phyloP scores from a whole-genome alignment of 2,329 filamentous ascomycete genomes.

The Sporothrix schenckii region DNA sequence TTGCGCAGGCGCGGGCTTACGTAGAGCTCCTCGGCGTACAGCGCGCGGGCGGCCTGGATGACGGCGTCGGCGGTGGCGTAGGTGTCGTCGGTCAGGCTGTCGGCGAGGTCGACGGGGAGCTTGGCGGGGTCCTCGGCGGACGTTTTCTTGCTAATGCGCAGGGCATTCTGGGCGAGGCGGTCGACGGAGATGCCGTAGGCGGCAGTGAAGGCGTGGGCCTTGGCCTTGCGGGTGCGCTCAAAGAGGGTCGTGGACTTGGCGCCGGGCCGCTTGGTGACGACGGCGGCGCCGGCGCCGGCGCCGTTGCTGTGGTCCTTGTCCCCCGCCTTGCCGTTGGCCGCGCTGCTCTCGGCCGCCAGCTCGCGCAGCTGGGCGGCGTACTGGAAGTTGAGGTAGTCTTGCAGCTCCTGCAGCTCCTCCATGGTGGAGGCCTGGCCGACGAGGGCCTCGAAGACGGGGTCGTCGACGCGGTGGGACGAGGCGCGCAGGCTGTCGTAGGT shows the following conservation, averaged over 20 bases:
- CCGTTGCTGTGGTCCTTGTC: constrained; percentile 48
- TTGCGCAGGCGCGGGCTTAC: constrained; percentile 88
- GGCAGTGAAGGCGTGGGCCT: constrained; percentile 78
- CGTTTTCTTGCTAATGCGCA: constrained; percentile 75
- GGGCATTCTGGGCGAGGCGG: constrained; percentile 81
- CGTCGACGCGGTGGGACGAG: constrained; percentile 61
- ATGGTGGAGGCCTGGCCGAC: constrained; percentile 78
- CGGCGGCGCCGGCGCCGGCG: constrained; percentile 46
- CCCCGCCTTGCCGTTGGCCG: constrained; percentile 41
- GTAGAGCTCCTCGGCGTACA: constrained; percentile 89
- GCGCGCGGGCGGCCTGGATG: constrained; percentile 75
- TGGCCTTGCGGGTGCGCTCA: constrained; percentile 80
- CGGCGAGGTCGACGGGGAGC: constrained; percentile 83
- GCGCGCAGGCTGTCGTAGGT: constrained; percentile 73
- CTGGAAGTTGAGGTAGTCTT: constrained; percentile 95
- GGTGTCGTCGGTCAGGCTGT: constrained; percentile 71
- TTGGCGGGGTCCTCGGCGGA: constrained; percentile 82
- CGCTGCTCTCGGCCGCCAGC: constrained; percentile 59
- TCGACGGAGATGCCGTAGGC: constrained; percentile 91
- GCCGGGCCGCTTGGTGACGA: constrained; percentile 77
- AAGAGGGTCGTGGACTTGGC: constrained; percentile 73
- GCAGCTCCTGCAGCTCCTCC: constrained; percentile 94
- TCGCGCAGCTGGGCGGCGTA: constrained; percentile 86
- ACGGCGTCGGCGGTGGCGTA: constrained; percentile 77
- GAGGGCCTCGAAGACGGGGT: constrained; percentile 79